A percentile compares a stretch with the other conserved stretches of the same genome.
These are phyloP conservation scores for Crithidia sp. DNA, from an alignment of 208 protist species.

Conservation along the genomic window DNA sequence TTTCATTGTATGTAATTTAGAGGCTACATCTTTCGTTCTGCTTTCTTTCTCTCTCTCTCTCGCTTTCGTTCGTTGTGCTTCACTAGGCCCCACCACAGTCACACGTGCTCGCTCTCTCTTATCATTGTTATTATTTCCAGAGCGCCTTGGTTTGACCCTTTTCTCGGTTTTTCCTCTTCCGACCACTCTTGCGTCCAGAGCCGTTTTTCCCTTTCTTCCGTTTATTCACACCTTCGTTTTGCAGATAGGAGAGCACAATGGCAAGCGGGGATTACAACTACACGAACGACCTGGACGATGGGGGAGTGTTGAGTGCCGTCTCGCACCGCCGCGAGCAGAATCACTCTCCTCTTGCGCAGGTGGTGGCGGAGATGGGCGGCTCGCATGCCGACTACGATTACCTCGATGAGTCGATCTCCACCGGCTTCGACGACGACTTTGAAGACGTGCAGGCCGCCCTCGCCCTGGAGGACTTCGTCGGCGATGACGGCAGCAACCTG, in stretches of 20 bases:
- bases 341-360: conserved; percentile 9
- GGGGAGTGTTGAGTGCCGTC: not conserved
- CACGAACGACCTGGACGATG: conserved; percentile 34
- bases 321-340: conserved; percentile 21
- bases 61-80: not conserved
- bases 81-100: not conserved
- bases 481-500: conserved; percentile 18
- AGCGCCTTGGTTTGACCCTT: not conserved
- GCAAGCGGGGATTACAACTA: conserved; percentile 32
- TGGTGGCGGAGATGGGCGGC: conserved; percentile 5
- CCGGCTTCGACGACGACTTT: conserved; percentile 6
- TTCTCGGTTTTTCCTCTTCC: not conserved
- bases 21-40: not conserved
- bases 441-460: conserved; percentile 20
- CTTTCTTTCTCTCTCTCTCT: not conserved
- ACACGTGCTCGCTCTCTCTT: not conserved
- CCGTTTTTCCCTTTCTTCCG: too few species aligned
- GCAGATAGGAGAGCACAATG: conserved; percentile 1
- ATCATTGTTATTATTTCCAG: not conserved
- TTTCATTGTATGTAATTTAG: not conserved
- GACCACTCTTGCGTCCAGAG: too few species aligned
- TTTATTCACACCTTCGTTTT: not conserved
- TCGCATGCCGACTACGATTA: conserved; percentile 33
- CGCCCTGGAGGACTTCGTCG: conserved; percentile 32
- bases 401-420: conserved; percentile 22